phyloP scores from a whole-genome alignment of 164 flowering plant species.

The Magnolia sinica region DNA sequence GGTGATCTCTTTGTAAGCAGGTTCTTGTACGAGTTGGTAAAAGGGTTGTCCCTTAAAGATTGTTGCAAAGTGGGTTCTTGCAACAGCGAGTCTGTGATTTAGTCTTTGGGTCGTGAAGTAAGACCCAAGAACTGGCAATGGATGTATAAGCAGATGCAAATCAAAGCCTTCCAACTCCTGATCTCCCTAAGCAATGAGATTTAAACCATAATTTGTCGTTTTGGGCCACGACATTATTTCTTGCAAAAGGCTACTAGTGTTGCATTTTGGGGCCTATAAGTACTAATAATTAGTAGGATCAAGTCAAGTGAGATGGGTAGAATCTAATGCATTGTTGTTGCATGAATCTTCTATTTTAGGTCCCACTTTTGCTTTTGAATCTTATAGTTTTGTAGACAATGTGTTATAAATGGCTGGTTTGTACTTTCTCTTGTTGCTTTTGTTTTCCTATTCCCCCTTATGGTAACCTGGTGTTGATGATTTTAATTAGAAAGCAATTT shows the following conservation, averaged over 20 bases:
- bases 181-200: slow-evolving; percentile 11
- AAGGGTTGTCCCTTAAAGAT: slow-evolving; percentile 75
- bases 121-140: slow-evolving; percentile 86
- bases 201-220: background rate
- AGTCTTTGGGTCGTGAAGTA: slow-evolving; percentile 90
- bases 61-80: slow-evolving; percentile 91
- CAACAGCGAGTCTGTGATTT: slow-evolving; percentile 85
- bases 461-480: background rate
- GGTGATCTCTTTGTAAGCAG: slow-evolving; percentile 96
- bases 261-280: slow-evolving; percentile 2
- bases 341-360: background rate
- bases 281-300: background rate
- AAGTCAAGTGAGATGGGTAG: background rate
- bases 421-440: background rate
- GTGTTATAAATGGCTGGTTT: background rate
- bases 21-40: slow-evolving; percentile 79
- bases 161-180: slow-evolving; percentile 59
- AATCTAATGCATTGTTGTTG: background rate
- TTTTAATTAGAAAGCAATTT: no score
- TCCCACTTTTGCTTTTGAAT: background rate
- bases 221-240: background rate
- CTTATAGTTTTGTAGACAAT: background rate
- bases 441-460: no score
- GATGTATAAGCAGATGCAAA: slow-evolving; percentile 88
- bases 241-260: slow-evolving; percentile 3